A percentile compares a stretch with the other conserved stretches of the same genome.
phyloP scores from a whole-genome alignment of 129 eudicot species.

The Ambrosia trifida region DNA sequence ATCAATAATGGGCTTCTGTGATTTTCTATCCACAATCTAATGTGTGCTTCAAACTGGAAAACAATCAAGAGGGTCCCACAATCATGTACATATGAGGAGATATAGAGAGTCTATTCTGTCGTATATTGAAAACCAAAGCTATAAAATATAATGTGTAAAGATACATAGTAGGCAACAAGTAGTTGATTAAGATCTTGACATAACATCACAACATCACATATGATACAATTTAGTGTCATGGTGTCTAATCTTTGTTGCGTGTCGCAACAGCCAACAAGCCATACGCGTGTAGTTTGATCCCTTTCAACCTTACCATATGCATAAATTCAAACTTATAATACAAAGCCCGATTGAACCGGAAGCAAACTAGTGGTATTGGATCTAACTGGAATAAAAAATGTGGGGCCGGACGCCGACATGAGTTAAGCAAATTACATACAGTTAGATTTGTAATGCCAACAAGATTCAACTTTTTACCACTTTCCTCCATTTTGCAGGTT shows the following conservation, averaged over 20 bases:
- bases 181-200: conserved; percentile 36
- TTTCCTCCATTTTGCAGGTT: neutral
- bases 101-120: neutral
- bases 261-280: conserved; percentile 29
- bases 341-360: conserved; percentile 22
- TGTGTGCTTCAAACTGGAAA: conserved; percentile 26
- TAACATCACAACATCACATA: conserved; percentile 37
- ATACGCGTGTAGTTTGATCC: conserved; percentile 17
- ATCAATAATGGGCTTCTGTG: conserved; percentile 28
- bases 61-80: conserved; percentile 26
- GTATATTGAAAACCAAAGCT: neutral
- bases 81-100: conserved; percentile 26
- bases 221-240: conserved; percentile 23
- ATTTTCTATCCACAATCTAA: conserved; percentile 16
- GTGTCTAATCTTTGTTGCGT: conserved; percentile 23
- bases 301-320: conserved; percentile 13
- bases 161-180: conserved; percentile 27
- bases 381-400: conserved; percentile 14
- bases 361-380: conserved; percentile 33
- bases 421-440: neutral
- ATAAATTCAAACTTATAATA: conserved; percentile 23
- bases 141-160: conserved; percentile 17
- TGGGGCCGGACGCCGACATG: conserved; percentile 3
- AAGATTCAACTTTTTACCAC: neutral
- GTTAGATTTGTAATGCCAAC: neutral